These are phyloP conservation scores for Hyaloscypha hepaticicola DNA, from an alignment of 495 filamentous ascomycete genomes.

Conservation along the genomic window DNA sequence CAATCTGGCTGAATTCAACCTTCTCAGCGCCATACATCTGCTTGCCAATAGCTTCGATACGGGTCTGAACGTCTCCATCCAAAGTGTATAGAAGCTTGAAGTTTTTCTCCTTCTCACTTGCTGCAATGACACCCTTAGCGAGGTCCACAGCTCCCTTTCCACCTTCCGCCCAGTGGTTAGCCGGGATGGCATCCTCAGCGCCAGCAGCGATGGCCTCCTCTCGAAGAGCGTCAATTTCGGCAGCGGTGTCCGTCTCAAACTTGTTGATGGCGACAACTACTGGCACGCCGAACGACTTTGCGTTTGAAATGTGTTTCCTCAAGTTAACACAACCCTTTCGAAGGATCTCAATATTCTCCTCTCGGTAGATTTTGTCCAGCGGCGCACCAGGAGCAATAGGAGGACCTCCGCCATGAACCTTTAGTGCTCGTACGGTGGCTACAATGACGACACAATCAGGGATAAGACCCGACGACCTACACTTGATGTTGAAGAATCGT, in stretches of 20 bases:
- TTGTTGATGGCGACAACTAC: conserved; percentile 98
- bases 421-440: conserved; percentile 90
- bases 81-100: conserved; percentile 87
- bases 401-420: conserved; percentile 94
- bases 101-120: conserved; percentile 80
- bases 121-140: conserved; percentile 80
- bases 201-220: conserved; percentile 92
- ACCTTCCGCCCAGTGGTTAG: conserved; percentile 97
- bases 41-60: conserved; percentile 87
- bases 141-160: conserved; percentile 88
- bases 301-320: conserved; percentile 90
- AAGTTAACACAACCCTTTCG: conserved; percentile 90
- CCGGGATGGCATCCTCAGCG: conserved; percentile 87
- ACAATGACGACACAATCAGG: conserved; percentile 95
- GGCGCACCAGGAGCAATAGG: conserved; percentile 83
- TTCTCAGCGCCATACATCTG: conserved; percentile 90
- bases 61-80: conserved; percentile 78
- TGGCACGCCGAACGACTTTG: conserved; percentile 81
- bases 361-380: conserved; percentile 80
- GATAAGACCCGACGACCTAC: conserved; percentile 85
- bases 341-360: conserved; percentile 89
- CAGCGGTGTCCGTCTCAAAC: conserved; percentile 90
- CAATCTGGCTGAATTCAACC: conserved; percentile 91
- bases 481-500: conserved; percentile 99
- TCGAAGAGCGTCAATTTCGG: conserved; percentile 82